Percentiles rank a stretch among this genome's conserved stretches.
phyloP scores from a whole-genome alignment of 2,329 filamentous ascomycete genomes.

The Cyphellophora attinorum region DNA sequence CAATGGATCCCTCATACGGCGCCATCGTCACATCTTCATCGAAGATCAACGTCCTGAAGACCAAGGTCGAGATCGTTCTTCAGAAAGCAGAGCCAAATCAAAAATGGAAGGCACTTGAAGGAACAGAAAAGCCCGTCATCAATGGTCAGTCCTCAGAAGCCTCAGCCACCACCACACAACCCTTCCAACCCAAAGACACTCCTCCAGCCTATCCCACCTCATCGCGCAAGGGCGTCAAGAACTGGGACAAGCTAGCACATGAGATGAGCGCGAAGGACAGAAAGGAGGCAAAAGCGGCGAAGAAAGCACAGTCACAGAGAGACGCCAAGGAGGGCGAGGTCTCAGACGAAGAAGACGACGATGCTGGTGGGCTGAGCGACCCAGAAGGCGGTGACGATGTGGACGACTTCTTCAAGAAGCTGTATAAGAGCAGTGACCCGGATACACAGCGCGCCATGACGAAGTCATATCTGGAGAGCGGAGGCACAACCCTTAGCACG shows the following conservation, averaged over 20 bases:
- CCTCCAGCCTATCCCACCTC: conserved; percentile 73
- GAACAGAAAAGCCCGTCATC: conserved; percentile 21
- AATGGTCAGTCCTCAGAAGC: conserved; percentile 14
- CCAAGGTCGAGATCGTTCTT: conserved; percentile 70
- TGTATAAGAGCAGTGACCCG: conserved; percentile 66
- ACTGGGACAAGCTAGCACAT: conserved; percentile 75
- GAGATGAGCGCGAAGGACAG: conserved; percentile 36
- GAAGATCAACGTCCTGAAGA: conserved; percentile 57
- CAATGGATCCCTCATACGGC: conserved; percentile 58
- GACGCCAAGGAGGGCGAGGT: conserved; percentile 33
- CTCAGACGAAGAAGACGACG: conserved; percentile 40
- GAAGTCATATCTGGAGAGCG: conserved; percentile 93
- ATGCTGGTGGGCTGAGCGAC: conserved; percentile 42
- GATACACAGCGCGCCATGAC: conserved; percentile 91
- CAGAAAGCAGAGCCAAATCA: conserved; percentile 54
- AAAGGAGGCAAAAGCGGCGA: conserved; percentile 18
- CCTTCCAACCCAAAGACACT: conserved; percentile 17
- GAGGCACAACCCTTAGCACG: conserved; percentile 84
- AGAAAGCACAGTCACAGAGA: conserved; percentile 20
- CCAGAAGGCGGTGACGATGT: conserved; percentile 31
- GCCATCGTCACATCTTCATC: conserved; percentile 53
- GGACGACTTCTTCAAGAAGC: conserved; percentile 78
- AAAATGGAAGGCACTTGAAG: conserved; percentile 59
- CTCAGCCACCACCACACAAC: conserved; percentile 14
- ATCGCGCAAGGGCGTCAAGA: conserved; percentile 69